phyloP scores from a whole-genome alignment of 768 basidiomycete species.

The Tylopilus plumbeoviolaceoides region DNA sequence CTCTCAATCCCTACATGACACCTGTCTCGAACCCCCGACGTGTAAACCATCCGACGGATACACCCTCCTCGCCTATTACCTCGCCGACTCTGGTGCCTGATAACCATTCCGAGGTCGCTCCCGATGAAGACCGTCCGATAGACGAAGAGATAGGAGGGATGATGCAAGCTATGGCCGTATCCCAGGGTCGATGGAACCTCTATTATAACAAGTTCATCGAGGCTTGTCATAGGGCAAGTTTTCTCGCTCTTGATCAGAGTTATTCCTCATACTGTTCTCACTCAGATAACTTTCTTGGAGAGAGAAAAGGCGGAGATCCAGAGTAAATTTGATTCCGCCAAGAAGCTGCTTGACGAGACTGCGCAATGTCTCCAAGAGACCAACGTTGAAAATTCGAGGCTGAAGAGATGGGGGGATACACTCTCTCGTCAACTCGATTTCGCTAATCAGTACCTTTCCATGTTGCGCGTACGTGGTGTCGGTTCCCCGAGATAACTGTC shows the following conservation, averaged over 20 bases:
- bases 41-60: neutral
- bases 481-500: neutral
- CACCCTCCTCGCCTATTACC: neutral
- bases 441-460: constrained; percentile 5
- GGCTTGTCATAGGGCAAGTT: constrained; percentile 12
- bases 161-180: constrained; percentile 15
- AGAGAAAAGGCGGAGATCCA: constrained; percentile 13
- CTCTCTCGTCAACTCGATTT: constrained; percentile 10
- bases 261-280: neutral
- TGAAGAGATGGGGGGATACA: constrained; percentile 8
- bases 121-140: neutral
- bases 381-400: constrained; percentile 10
- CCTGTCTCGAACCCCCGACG: constrained; percentile 23
- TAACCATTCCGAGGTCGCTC: neutral
- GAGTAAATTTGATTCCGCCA: constrained; percentile 11
- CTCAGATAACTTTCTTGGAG: constrained; percentile 16
- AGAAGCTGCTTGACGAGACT: constrained; percentile 18
- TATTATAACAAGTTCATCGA: constrained; percentile 10
- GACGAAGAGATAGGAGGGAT: constrained; percentile 5
- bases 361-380: constrained; percentile 16
- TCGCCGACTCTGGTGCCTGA: constrained; percentile 8
- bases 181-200: constrained; percentile 11
- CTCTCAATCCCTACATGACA: constrained; percentile 25
- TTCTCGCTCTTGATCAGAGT: neutral
- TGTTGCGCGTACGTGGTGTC: constrained; percentile 9